Evolutionary conservation across 257 asterid species (phyloP).

Genomic region (Solanum commersonii): DNA sequence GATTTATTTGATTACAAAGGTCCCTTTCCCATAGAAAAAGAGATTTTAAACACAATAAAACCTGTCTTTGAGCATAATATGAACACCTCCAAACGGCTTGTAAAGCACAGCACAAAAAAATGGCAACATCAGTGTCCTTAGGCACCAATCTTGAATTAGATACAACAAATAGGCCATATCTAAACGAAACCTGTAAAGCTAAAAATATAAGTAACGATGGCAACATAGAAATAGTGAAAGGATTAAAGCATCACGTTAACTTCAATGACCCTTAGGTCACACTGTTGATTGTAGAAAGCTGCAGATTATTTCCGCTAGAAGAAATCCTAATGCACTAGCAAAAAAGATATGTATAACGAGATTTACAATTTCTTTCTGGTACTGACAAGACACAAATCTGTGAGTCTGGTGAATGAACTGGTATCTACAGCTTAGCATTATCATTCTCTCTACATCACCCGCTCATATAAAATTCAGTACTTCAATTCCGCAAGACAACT

Average conservation of each 20-base stretch:
- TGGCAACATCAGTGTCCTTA: constrained; percentile 4
- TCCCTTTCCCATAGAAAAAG: neutral
- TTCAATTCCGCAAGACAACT: neutral
- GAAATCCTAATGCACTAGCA: neutral
- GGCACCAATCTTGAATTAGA: neutral
- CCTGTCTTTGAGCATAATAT: constrained; percentile 63
- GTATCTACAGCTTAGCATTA: neutral
- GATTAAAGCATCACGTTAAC: neutral
- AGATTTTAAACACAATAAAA: constrained; percentile 15
- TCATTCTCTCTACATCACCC: neutral
- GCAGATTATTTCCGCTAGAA: neutral
- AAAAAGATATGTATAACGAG: no score
- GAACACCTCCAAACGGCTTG: constrained; percentile 73
- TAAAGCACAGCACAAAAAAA: constrained; percentile 48
- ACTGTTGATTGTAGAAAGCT: neutral
- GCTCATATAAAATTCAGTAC: neutral
- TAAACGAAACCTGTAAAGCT: neutral
- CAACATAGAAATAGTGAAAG: neutral
- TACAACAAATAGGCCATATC: neutral
- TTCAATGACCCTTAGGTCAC: neutral
- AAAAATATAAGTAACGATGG: neutral
- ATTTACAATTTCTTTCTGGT: neutral
- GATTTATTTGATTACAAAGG: neutral
- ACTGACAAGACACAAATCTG: neutral
- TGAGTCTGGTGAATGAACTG: neutral